Evolutionary conservation across 345 rosid species (phyloP).

Genomic region (Syzygium aromaticum): DNA sequence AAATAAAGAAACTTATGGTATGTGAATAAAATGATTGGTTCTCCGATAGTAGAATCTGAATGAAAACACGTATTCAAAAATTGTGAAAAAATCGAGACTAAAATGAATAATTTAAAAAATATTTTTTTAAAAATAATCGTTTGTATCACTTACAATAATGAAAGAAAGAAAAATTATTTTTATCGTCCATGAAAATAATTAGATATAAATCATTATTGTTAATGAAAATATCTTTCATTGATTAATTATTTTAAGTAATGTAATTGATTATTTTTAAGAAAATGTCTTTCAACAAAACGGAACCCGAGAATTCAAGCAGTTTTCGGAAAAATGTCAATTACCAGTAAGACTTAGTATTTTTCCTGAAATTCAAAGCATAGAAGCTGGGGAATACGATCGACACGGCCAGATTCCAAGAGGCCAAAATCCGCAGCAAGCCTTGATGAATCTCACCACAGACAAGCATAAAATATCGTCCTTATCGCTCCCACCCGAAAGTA

Average conservation of each 20-base stretch:
- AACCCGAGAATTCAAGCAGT: background rate
- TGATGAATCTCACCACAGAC: background rate
- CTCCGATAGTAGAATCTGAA: background rate
- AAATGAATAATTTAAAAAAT: background rate
- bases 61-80: background rate
- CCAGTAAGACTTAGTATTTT: background rate
- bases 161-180: background rate
- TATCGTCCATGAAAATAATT: accelerated
- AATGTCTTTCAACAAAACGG: too few species aligned
- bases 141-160: background rate
- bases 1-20: background rate
- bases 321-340: background rate
- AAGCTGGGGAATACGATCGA: too few species aligned
- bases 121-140: background rate
- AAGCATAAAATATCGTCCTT: background rate
- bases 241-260: background rate
- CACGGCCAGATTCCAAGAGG: background rate
- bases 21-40: background rate
- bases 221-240: background rate
- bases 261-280: background rate
- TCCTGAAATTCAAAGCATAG: too few species aligned
- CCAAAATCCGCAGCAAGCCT: background rate
- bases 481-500: background rate
- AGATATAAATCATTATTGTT: background rate
- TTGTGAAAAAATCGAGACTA: background rate